Evolutionary conservation across 2,329 filamentous ascomycete genomes (phyloP).

Genomic region (Huntiella decipiens): DNA sequence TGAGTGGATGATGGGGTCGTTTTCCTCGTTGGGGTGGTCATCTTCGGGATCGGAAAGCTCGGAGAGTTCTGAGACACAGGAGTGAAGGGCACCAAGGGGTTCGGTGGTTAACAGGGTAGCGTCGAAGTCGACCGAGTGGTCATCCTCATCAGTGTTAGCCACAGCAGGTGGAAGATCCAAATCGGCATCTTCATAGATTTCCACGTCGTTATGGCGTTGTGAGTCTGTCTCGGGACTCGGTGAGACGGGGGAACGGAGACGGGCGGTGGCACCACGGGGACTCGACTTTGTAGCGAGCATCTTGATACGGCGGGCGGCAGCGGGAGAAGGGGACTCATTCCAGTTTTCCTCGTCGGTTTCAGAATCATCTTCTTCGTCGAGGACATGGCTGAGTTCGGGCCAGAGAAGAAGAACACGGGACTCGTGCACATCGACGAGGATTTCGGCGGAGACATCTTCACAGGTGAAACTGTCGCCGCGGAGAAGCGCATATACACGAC

Average conservation of each 20-base stretch:
- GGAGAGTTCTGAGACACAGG: constrained; percentile 28
- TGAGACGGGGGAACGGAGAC: constrained; percentile 7
- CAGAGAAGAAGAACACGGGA: constrained; percentile 76
- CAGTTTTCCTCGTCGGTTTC: constrained; percentile 26
- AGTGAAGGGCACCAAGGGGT: constrained; percentile 21
- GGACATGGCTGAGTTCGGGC: constrained; percentile 40
- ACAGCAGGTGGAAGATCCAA: constrained; percentile 22
- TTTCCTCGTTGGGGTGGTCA: constrained; percentile 76
- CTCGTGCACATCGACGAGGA: constrained; percentile 91
- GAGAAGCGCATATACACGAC: constrained; percentile 62
- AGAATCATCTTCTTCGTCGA: neutral
- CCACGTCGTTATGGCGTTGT: constrained; percentile 22
- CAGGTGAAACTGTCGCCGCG: constrained; percentile 85
- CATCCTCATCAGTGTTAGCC: constrained; percentile 19
- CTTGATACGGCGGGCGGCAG: neutral
- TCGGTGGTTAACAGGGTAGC: neutral
- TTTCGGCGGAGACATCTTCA: constrained; percentile 69
- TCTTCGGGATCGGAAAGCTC: constrained; percentile 42
- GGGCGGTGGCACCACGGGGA: constrained; percentile 1
- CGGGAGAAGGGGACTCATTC: constrained; percentile 36
- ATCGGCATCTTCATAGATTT: constrained; percentile 54
- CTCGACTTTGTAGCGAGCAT: neutral
- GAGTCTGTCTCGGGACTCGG: constrained; percentile 14
- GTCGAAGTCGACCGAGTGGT: constrained; percentile 27
- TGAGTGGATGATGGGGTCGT: constrained; percentile 79